A percentile compares a stretch with the other conserved stretches of the same genome.
Evolutionary conservation across 2,329 filamentous ascomycete genomes (phyloP).

Genomic region (Neocatenulostroma microsporum): DNA sequence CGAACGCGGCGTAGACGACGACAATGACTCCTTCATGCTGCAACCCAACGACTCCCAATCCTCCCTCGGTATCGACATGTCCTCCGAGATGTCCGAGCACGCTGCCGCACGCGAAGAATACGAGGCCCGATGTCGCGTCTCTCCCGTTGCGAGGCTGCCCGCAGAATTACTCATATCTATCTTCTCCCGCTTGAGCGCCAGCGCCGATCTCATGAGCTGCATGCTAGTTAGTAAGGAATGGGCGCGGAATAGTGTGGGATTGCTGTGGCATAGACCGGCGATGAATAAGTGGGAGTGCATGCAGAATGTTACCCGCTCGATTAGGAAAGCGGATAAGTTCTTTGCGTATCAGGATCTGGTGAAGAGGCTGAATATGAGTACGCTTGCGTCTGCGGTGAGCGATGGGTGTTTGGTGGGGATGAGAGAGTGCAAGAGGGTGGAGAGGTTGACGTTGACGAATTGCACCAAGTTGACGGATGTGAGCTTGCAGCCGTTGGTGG

Average conservation of each 20-base stretch:
- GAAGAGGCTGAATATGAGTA: conserved; percentile 82
- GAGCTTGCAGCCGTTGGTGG: conserved; percentile 70
- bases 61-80: conserved; percentile 68
- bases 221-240: conserved; percentile 93
- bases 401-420: conserved; percentile 84
- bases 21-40: conserved; percentile 84
- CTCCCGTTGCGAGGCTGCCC: conserved; percentile 78
- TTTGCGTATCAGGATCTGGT: conserved; percentile 88
- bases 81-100: conserved; percentile 52
- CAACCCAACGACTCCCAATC: conserved; percentile 85
- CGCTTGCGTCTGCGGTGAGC: conserved; percentile 66
- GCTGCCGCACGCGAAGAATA: conserved; percentile 49
- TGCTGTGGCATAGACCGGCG: conserved; percentile 88
- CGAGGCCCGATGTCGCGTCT: conserved; percentile 59
- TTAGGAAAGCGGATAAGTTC: conserved; percentile 64
- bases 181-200: conserved; percentile 72
- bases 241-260: conserved; percentile 84
- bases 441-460: conserved; percentile 85
- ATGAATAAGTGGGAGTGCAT: conserved; percentile 83
- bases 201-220: conserved; percentile 69
- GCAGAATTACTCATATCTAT: conserved; percentile 92
- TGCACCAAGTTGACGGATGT: conserved; percentile 78
- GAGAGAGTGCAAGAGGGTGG: conserved; percentile 77
- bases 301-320: conserved; percentile 68
- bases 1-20: conserved; percentile 70